Base-by-base conservation (phyloP, 495 filamentous ascomycete genomes). In the Parathielavia hyrcaniae region DNA sequence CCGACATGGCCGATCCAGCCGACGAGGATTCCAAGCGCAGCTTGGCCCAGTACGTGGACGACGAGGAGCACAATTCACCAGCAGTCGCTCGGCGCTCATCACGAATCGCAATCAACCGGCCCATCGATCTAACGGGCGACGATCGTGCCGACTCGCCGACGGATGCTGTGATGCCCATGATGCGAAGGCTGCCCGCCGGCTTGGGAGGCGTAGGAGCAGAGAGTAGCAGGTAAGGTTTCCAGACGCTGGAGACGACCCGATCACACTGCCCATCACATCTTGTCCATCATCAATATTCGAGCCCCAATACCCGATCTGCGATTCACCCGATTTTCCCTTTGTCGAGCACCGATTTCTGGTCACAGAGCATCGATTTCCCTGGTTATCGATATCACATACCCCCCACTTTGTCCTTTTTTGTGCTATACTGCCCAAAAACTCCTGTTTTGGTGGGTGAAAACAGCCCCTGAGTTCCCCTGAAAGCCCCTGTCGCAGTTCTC, bases 121-220 rank as follows among this genome's bases (percentile, higher is more conserved):
- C 41, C 30, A 38, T 55, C 19, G 53, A 55, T 22, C 26, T 55
- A 3, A 55, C 53, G 0, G n/a, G 8, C 9, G 41, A 55, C 4
- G 41, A 55, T 11, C 52, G 52, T 10, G 26, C 41, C 5, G 52
- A 55, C 26, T 55, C 53, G 17, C 53, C 53, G 5, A 55, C 41
- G 7, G 41, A 55, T 19, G 53, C n/a, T 1, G 32, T 44, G 2
- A 46, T 55, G 53, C 34, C 53, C 10, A 46, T 55, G 53, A 22
- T 22, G 4, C 35, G 41, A 14, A 32, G 53, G n/a, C 1, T 41
- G 10, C 4, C 41, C 12, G 41, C n/a, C 30, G 52, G 50, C 10
- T 16, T 39, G 26, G 26, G 26, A 30, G 26, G 26, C 2, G 26
- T 6, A 6, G 26, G 3, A 30, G 26, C 19, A 5, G n/a, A 30